Base-by-base conservation (phyloP, 2,329 filamentous ascomycete species). In the Colletotrichum echinochloae region DNA sequence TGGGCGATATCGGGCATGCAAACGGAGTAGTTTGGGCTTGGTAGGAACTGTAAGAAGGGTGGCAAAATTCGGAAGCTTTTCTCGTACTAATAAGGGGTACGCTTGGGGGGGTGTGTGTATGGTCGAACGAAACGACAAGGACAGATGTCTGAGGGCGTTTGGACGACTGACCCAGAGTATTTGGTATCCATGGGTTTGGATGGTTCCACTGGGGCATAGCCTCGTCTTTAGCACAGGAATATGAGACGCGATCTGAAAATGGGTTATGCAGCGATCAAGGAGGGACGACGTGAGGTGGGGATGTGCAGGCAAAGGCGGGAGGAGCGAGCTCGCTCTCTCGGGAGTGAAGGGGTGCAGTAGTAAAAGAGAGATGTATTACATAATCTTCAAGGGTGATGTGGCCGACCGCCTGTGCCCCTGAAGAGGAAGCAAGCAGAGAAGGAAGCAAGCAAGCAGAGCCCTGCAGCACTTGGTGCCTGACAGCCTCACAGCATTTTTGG, bases 331-430 rank as follows among this genome's bases (percentile, higher is more conserved):
- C 5, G 20, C n/a, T n/a, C n/a, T n/a, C n/a, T n/a, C 30, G 30
- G 8, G 30, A 33, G 30, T 11, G 48, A 6, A 12, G 16, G 1
- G 30, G 28, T 0, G 37, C n/a, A 18, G 12, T 28, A 9, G 3
- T 16, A 33, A 12, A 18, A 18, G 33, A 12, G 26, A 8, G 16
- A 26, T 33, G 18, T 9, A 8, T 69, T 69, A 65, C 55, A 26
- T 63, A 70, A 70, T 61, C 63, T 41, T 55, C 4, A 23, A 33
- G 26, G 18, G 30, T 26, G 28, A 63, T 59, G 60, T 71, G 69
- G 60, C n/a, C n/a, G n/a, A n/a, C n/a, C n/a, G n/a, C 60, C 60
- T 65, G 69, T 71, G 69, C 69, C 41, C 46, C 26, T 71, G 48
- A 70, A n/a, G n/a, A n/a, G n/a, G n/a, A n/a, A n/a, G n/a, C n/a